Percentiles rank a stretch among this genome's conserved stretches.
These are phyloP conservation scores for Gossypium lobatum DNA, from an alignment of 441 rosid genomes.

Conservation along the genomic window DNA sequence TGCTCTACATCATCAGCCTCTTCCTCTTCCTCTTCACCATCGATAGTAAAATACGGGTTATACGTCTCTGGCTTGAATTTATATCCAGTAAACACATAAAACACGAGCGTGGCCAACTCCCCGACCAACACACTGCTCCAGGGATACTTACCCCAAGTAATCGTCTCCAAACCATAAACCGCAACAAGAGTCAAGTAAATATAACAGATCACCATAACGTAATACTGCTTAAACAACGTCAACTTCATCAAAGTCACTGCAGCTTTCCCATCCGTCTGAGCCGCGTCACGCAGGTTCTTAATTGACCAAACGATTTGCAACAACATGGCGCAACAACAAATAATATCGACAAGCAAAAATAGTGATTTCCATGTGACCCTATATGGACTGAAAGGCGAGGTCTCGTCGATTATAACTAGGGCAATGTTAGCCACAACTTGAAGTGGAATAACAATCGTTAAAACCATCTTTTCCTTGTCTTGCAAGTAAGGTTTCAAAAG, in stretches of 20 bases:
- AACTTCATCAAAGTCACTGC: constrained; percentile 84
- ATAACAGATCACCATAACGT: constrained; percentile 84
- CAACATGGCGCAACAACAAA: constrained; percentile 82
- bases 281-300: constrained; percentile 85
- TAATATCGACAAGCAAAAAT: constrained; percentile 79
- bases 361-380: constrained; percentile 82
- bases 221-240: constrained; percentile 86
- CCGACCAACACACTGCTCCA: constrained; percentile 86
- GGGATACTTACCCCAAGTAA: constrained; percentile 65
- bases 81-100: constrained; percentile 77
- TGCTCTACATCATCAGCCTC: constrained; percentile 84
- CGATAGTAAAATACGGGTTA: constrained; percentile 82
- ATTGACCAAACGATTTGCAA: constrained; percentile 95
- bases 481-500: constrained; percentile 81
- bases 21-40: constrained; percentile 92
- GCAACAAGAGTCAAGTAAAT: constrained; percentile 85
- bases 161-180: constrained; percentile 76
- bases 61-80: constrained; percentile 86
- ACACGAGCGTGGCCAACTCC: constrained; percentile 78
- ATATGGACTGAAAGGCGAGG: constrained; percentile 67
- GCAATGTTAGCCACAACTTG: constrained; percentile 93
- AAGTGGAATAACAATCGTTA: constrained; percentile 88
- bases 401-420: constrained; percentile 81
- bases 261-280: constrained; percentile 82
- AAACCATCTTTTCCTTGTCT: constrained; percentile 81